phyloP scores from a whole-genome alignment of 192 early-diverging fungal genomes.

The Umbelopsis isabellina region DNA sequence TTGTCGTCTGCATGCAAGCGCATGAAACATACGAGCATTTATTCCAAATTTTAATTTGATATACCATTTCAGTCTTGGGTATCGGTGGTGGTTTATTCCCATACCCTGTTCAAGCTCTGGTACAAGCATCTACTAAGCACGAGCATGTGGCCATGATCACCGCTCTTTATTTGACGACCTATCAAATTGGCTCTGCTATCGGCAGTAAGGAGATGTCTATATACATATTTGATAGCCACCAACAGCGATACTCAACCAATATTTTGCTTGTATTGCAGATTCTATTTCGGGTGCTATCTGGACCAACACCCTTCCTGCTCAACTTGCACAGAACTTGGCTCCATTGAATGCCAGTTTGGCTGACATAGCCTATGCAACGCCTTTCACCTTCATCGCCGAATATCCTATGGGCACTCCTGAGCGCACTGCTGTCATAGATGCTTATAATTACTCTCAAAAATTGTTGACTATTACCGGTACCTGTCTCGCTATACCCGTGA shows the following conservation, averaged over 20 bases:
- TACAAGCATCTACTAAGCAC: conserved; percentile 17
- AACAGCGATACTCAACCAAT: background rate
- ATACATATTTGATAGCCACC: too few relatives aligned
- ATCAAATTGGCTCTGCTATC: conserved; percentile 18
- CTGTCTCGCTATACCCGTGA: conserved; percentile 11
- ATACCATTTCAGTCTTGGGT: background rate
- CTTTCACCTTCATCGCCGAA: conserved; percentile 10
- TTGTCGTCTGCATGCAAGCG: background rate
- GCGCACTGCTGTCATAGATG: conserved; percentile 14
- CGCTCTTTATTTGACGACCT: conserved; percentile 10
- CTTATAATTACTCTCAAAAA: conserved; percentile 9
- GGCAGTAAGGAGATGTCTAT: background rate
- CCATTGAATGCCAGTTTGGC: background rate
- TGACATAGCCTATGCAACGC: background rate
- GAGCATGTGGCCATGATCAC: conserved; percentile 21
- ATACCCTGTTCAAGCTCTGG: conserved; percentile 16
- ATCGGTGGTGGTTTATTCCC: conserved; percentile 19
- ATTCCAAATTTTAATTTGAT: background rate
- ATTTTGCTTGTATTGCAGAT: background rate
- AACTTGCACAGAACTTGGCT: background rate
- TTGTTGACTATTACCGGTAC: conserved; percentile 17
- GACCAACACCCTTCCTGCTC: conserved; percentile 15
- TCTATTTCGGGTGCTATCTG: conserved; percentile 15
- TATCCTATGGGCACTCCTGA: conserved; percentile 6
- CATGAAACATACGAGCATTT: too few relatives aligned